A percentile compares a stretch with the other conserved stretches of the same genome.
These are phyloP conservation scores for Hymenoscyphus repandus DNA, from an alignment of 2,329 filamentous ascomycete species.

Conservation along the genomic window DNA sequence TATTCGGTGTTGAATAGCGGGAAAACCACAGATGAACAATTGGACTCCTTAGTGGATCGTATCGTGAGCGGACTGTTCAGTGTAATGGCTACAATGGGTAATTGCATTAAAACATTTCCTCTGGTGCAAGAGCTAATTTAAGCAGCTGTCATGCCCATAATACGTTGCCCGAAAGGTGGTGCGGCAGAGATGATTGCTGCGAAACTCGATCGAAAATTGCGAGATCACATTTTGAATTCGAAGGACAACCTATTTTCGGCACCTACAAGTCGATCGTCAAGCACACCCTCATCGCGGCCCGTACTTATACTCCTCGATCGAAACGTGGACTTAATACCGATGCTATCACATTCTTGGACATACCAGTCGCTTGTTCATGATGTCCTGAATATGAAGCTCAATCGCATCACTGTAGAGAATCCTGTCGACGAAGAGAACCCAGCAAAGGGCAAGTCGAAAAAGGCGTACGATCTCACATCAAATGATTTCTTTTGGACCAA, in stretches of 20 bases:
- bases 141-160: slow-evolving; percentile 83
- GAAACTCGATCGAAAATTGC: slow-evolving; percentile 89
- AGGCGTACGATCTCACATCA: slow-evolving; percentile 81
- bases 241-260: slow-evolving; percentile 92
- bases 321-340: slow-evolving; percentile 91
- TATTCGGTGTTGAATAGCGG: slow-evolving; percentile 97
- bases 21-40: slow-evolving; percentile 80
- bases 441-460: slow-evolving; percentile 71
- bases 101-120: slow-evolving; percentile 19
- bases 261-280: slow-evolving; percentile 49
- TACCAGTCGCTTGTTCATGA: slow-evolving; percentile 81
- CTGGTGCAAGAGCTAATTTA: slow-evolving; percentile 22
- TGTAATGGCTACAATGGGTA: slow-evolving; percentile 96
- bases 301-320: slow-evolving; percentile 91
- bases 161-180: slow-evolving; percentile 86
- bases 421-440: slow-evolving; percentile 73
- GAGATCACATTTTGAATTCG: slow-evolving; percentile 94
- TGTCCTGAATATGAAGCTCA: slow-evolving; percentile 75
- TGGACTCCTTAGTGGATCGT: slow-evolving; percentile 81
- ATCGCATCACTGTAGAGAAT: slow-evolving; percentile 88
- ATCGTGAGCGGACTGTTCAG: slow-evolving; percentile 97
- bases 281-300: slow-evolving; percentile 69
- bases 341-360: slow-evolving; percentile 96
- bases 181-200: slow-evolving; percentile 92
- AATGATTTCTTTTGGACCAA: slow-evolving; percentile 97